phyloP scores from a whole-genome alignment of 225 moss, liverwort and hornwort species.

The Polytrichum formosum region DNA sequence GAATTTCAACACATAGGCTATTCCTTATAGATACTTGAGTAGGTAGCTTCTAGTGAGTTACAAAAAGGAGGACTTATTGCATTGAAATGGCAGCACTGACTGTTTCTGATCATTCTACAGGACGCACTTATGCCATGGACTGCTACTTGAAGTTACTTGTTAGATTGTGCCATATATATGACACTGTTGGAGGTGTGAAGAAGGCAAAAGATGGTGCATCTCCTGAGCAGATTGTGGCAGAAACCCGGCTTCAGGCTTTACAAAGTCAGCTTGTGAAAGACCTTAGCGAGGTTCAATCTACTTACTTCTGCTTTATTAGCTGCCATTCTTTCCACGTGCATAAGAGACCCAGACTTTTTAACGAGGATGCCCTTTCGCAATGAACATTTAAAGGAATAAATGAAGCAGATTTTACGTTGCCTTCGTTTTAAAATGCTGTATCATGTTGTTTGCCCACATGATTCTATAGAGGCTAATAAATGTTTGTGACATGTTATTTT shows the following conservation, averaged over 20 bases:
- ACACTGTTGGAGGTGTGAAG: constrained; percentile 89
- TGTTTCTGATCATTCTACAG: constrained; percentile 18
- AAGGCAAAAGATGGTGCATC: constrained; percentile 97
- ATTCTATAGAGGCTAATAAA: too few relatives aligned
- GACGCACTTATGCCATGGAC: constrained; percentile 94
- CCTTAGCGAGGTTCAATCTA: constrained; percentile 59
- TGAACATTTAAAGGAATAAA: not conserved
- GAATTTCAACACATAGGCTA: too few relatives aligned
- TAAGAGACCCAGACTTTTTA: too few relatives aligned
- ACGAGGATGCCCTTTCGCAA: too few relatives aligned
- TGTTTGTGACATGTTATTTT: too few relatives aligned
- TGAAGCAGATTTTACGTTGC: not conserved
- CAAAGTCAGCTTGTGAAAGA: constrained; percentile 81
- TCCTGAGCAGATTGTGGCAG: constrained; percentile 93
- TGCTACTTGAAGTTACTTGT: constrained; percentile 96
- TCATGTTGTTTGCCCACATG: too few relatives aligned
- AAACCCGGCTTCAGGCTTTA: constrained; percentile 81
- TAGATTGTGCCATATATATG: constrained; percentile 88
- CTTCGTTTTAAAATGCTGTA: too few relatives aligned
- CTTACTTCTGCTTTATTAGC: not conserved
- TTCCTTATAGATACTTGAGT: too few relatives aligned
- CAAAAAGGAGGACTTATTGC: too few relatives aligned
- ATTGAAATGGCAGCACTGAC: not conserved
- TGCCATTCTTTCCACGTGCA: too few relatives aligned
- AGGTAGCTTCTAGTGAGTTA: too few relatives aligned